Conservation (phyloP, 2,329 filamentous ascomycete genomes). For the Daldinia eschscholtzii region DNA sequence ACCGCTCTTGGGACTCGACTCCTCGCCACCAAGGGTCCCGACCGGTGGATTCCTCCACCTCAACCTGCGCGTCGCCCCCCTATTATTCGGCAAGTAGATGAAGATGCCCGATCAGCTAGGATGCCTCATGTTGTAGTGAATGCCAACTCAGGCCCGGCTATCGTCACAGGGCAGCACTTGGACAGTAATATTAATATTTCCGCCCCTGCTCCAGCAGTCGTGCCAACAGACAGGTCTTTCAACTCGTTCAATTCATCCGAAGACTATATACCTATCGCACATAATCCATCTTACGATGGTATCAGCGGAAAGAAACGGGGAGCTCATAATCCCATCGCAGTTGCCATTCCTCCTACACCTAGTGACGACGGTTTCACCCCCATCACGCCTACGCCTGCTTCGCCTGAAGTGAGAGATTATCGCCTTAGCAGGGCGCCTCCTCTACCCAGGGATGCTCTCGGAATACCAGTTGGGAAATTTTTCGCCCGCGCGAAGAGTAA, state of each 20-base stretch:
- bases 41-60: constrained; percentile 47
- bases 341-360: constrained; percentile 43
- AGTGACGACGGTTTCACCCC: constrained; percentile 50
- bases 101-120: constrained; percentile 43
- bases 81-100: constrained; percentile 43
- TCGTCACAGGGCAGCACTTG: constrained; percentile 38
- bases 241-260: constrained; percentile 30
- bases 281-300: constrained; percentile 41
- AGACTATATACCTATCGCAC: constrained; percentile 49
- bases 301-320: constrained; percentile 28
- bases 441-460: constrained; percentile 50
- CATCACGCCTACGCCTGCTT: constrained; percentile 45
- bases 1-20: constrained; percentile 47
- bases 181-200: constrained; percentile 27
- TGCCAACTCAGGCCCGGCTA: constrained; percentile 29
- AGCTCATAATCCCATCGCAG: constrained; percentile 27
- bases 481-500: constrained; percentile 42
- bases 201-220: constrained; percentile 14
- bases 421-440: constrained; percentile 41
- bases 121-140: constrained; percentile 42
- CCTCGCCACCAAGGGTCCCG: constrained; percentile 37
- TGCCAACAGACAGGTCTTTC: constrained; percentile 34
- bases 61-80: constrained; percentile 46
- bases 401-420: constrained; percentile 39
- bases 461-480: constrained; percentile 47